phyloP scores from a whole-genome alignment of 768 basidiomycete genomes.

The Dioszegia aurantiaca region DNA sequence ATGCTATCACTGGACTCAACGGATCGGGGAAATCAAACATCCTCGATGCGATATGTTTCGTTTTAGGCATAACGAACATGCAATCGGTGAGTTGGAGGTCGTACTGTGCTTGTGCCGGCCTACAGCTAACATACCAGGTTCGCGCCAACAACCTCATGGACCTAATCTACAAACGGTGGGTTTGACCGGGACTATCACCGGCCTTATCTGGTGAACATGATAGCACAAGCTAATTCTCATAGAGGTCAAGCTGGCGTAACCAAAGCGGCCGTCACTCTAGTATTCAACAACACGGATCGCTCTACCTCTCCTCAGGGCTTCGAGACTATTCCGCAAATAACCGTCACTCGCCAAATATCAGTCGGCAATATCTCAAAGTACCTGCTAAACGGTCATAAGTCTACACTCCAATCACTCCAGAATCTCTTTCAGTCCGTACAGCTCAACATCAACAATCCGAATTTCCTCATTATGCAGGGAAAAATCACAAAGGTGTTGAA shows the following conservation, averaged over 20 bases:
- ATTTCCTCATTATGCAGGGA: slow-evolving; percentile 99
- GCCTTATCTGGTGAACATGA: neutral
- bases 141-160: slow-evolving; percentile 80
- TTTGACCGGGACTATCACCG: neutral
- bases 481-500: slow-evolving; percentile 98
- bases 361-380: slow-evolving; percentile 93
- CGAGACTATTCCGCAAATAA: slow-evolving; percentile 79
- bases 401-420: slow-evolving; percentile 78
- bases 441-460: slow-evolving; percentile 98
- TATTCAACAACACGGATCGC: slow-evolving; percentile 94
- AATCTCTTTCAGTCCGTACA: slow-evolving; percentile 93
- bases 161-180: slow-evolving; percentile 88
- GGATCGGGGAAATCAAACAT: slow-evolving; percentile 96
- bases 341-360: slow-evolving; percentile 87
- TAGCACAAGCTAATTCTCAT: neutral
- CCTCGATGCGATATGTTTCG: slow-evolving; percentile 98
- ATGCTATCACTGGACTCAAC: slow-evolving; percentile 83
- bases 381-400: slow-evolving; percentile 91
- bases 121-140: slow-evolving; percentile 25
- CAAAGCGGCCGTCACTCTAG: slow-evolving; percentile 96
- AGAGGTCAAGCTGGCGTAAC: slow-evolving; percentile 89
- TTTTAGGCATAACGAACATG: slow-evolving; percentile 96
- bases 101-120: neutral
- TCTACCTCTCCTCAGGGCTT: slow-evolving; percentile 77
- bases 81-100: slow-evolving; percentile 62